Base-by-base conservation (phyloP, 352 stramenopile genomes). In the Globisporangium perplexum region DNA sequence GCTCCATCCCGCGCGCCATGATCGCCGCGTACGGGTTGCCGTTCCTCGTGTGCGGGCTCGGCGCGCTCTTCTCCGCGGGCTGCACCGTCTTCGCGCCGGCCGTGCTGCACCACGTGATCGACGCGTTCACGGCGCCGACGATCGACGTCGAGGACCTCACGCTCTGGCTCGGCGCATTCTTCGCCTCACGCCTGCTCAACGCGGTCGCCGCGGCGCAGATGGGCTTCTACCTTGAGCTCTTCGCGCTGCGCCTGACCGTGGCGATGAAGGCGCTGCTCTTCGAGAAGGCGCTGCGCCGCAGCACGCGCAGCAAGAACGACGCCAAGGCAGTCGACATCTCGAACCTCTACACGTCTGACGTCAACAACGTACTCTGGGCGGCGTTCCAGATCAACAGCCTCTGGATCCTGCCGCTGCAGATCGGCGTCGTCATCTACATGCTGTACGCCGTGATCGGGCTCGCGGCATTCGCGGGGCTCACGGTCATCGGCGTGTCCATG, bases 31-130 rank as follows among this genome's bases (percentile, higher is more conserved):
- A 80, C 51, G 66, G 68, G 15, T 6, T 30, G 3, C 23, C 28
- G 14, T 68, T 81, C 41, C 36, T 72, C 2, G 26, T 63, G 4
- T 81, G 68, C 11, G 73, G 70, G 1, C 23, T 74, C 14, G 66
- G 46, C 5, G 55, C 58, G 57, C 17, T 47, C 18, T 43, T 81
- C 28, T 61, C 55, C 0, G 66, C 64, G 0, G 67, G 50, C 0
- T 77, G 66, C 41, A 62, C 50, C 12, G 45, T 86, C 2, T 76
- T 42, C 36, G 36, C 47, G 15, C 72, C 69, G 1, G 55, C 60
- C 11, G 67, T 83, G 47, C 50, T 79, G 20, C 59, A 73, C n/a
- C 63, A 78, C 24, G 57, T 77, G n/a, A 65, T 78, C 22, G 62
- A 66, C 22, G 59, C 66, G 2, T 71, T 83, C 41, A 41, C 53